A percentile compares a stretch with the other conserved stretches of the same genome.
phyloP scores from a whole-genome alignment of 176 grass and related monocot species.

The Carex myosuroides region DNA sequence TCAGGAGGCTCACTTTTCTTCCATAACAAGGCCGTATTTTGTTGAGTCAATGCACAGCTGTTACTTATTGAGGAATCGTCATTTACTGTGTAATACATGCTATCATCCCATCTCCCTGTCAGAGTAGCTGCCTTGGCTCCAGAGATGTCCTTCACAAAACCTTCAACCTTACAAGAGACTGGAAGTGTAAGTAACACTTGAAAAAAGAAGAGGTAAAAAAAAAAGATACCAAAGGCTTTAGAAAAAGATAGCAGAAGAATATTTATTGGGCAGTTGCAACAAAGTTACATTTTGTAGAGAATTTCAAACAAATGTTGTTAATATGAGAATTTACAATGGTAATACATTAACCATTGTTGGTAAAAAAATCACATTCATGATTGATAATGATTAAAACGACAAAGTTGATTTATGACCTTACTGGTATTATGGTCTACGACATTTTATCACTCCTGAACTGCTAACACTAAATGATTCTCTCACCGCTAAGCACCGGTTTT shows the following conservation, averaged over 20 bases:
- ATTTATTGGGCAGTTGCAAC: too few relatives aligned
- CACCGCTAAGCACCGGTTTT: neutral
- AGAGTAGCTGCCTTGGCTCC: conserved; percentile 54
- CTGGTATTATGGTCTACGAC: neutral
- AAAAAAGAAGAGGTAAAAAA: neutral
- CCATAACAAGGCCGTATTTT: conserved; percentile 65
- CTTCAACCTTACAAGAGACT: conserved; percentile 55
- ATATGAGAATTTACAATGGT: neutral
- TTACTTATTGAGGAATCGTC: conserved; percentile 34
- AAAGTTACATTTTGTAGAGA: too few relatives aligned
- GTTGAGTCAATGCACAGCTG: conserved; percentile 21
- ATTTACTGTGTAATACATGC: conserved; percentile 38
- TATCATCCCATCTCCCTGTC: conserved; percentile 78
- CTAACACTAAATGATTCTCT: neutral
- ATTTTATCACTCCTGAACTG: neutral
- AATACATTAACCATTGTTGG: neutral
- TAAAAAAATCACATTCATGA: neutral
- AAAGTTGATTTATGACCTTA: neutral
- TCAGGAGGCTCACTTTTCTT: conserved; percentile 58
- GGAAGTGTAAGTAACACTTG: conserved; percentile 38
- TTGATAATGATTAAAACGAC: neutral
- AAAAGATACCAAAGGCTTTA: too few relatives aligned
- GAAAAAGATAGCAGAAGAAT: too few relatives aligned
- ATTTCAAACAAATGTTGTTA: too few relatives aligned
- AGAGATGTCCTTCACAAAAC: conserved; percentile 46